Evolutionary conservation across 306 rosid species (phyloP), one percentile per base, ranked within the genome.

Genomic region (Herpetospermum pedunculosum): DNA sequence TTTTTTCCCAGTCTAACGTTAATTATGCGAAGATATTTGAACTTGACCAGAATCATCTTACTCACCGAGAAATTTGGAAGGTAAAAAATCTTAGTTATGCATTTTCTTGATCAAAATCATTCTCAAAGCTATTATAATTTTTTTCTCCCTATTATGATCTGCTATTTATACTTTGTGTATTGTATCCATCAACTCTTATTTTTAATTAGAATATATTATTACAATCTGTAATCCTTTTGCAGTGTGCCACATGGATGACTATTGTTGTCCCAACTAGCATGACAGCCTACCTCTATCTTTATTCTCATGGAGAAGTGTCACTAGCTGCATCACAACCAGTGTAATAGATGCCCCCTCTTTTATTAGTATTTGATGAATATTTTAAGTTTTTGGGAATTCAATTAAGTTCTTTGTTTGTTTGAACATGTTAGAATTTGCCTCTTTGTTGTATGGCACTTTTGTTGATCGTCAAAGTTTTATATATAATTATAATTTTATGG

Each of bases 301-400:
- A 95, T 80, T 95, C 99, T 49, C 92, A 84, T 46, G 99, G 97
- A 79, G 99, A 95, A 92, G 99, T 95, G 72, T 83, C 92, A 21
- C 85, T 89, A 77, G 97, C 99, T 83, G 99, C 99, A 85, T 92
- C 96, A 78, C 99, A 95, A 95, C 99, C 99, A 84, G 99, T 95
- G 99, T 91, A 95, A 95, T 95, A 95, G 96, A 91, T 77, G 96
- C 92, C 83, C 90, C 97, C 90, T 83, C 83, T 80, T 83, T 76
- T 75, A 75, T 55, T 52, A 62, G 46, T 72, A 77, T 34, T 73
- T 72, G 63, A 71, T 54, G 37, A 35, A 48, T 72, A 28, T 48
- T 60, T 18, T 40, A 26, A 28, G 26, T 72, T 49, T 6, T 52
- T 8, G 62, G 55, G 37, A 48, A 10, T 52, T 29, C 47, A 54